A percentile compares a stretch with the other conserved stretches of the same genome.
phyloP scores from a whole-genome alignment of 208 protist genomes.

The Polymyxa betae region DNA sequence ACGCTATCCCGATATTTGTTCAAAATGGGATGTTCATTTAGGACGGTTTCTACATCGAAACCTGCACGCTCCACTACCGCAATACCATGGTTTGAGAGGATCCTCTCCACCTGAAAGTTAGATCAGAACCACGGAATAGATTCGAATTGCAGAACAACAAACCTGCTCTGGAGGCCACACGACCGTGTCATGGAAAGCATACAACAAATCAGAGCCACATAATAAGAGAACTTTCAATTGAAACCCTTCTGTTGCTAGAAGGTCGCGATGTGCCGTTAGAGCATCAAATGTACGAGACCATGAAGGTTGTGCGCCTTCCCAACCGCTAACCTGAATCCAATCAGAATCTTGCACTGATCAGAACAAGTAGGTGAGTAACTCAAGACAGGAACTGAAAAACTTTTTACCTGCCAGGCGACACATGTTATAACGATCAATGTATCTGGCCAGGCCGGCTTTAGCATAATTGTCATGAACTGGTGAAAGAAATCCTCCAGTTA shows the following conservation, averaged over 20 bases:
- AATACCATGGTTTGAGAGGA: neutral
- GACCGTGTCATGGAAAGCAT: conserved; percentile 21
- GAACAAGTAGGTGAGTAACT: neutral
- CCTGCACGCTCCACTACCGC: conserved; percentile 18
- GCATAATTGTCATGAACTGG: conserved; percentile 46
- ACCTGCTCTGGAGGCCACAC: conserved; percentile 47
- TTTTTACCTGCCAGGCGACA: neutral
- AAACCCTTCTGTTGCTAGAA: neutral
- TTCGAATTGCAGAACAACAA: neutral
- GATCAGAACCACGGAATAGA: neutral
- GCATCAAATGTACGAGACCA: conserved; percentile 8
- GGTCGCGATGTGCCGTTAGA: neutral
- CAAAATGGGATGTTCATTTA: neutral
- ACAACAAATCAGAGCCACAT: conserved; percentile 14
- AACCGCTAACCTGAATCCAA: neutral
- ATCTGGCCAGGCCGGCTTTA: neutral
- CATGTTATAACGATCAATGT: conserved; percentile 4
- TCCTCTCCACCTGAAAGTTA: neutral
- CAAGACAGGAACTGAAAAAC: conserved; percentile 1
- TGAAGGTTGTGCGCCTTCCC: neutral
- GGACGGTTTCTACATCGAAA: neutral
- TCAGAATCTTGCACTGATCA: conserved; percentile 4
- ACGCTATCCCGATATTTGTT: neutral
- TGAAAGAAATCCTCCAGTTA: conserved; percentile 34
- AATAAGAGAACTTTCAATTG: neutral